Evolutionary conservation across 495 filamentous ascomycete genomes (phyloP).

Genomic region (Sporormia fimetaria): DNA sequence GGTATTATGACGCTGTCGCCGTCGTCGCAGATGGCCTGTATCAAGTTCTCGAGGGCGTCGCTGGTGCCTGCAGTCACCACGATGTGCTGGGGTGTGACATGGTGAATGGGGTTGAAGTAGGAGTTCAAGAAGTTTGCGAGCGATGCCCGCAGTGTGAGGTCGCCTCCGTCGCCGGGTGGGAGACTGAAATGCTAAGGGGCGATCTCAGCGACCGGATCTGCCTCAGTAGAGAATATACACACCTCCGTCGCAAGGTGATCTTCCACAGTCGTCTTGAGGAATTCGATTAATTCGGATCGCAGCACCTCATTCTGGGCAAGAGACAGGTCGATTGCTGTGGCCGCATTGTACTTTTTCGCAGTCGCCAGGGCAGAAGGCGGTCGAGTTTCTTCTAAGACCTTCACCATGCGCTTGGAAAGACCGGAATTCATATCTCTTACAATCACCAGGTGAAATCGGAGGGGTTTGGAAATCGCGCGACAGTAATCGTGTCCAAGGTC

Average conservation of each 20-base stretch:
- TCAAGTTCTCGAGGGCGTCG: conserved; percentile 14
- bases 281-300: conserved; percentile 10
- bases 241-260: conserved; percentile 5
- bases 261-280: conserved; percentile 18
- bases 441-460: neutral
- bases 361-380: neutral
- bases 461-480: neutral
- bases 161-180: conserved; percentile 4
- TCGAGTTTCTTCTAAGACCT: neutral
- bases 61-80: conserved; percentile 16
- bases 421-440: conserved; percentile 4
- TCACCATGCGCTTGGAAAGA: conserved; percentile 7
- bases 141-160: conserved; percentile 4
- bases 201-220: neutral
- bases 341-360: conserved; percentile 5
- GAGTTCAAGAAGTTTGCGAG: conserved; percentile 17
- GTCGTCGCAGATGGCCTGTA: conserved; percentile 19
- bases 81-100: conserved; percentile 10
- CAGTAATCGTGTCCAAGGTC: neutral
- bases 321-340: conserved; percentile 11
- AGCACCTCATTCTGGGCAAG: conserved; percentile 14
- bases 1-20: conserved; percentile 21
- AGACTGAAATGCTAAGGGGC: conserved; percentile 5
- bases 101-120: conserved; percentile 14
- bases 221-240: neutral